Percentiles rank a stretch among this genome's conserved stretches.
Evolutionary conservation across 2,329 filamentous ascomycete species (phyloP).

Genomic region (Calonectria multiphialidica): DNA sequence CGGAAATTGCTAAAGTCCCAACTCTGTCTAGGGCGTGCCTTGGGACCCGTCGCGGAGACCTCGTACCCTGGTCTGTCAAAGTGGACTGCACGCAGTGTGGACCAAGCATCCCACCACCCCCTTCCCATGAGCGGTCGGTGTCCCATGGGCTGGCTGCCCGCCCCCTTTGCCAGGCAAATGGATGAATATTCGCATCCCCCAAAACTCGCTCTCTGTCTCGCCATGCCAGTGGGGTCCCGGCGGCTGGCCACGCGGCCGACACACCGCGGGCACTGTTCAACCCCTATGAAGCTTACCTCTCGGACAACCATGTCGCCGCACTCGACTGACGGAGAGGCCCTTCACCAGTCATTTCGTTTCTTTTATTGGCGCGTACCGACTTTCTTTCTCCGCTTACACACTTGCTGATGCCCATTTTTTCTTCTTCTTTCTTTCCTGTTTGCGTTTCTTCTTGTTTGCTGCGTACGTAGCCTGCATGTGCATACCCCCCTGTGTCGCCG

Average conservation of each 20-base stretch:
- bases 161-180: neutral
- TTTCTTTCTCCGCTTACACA: neutral
- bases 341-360: constrained; percentile 5
- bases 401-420: neutral
- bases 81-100: neutral
- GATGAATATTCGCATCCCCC: constrained; percentile 1
- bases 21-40: constrained; percentile 1
- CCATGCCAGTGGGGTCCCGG: constrained; percentile 14
- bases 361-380: constrained; percentile 15
- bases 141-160: too few species aligned
- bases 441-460: neutral
- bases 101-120: constrained; percentile 3
- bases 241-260: constrained; percentile 21
- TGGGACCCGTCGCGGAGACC: neutral
- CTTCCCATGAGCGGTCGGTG: constrained; percentile 2
- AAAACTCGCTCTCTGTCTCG: neutral
- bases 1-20: constrained; percentile 8
- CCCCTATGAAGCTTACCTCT: constrained; percentile 14
- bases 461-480: neutral
- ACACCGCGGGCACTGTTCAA: neutral
- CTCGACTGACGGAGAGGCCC: neutral
- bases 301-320: neutral
- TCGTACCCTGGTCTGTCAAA: constrained; percentile 18
- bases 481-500: neutral
- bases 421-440: neutral